These are phyloP conservation scores for Epichloe elymi DNA, from an alignment of 2,329 filamentous ascomycete genomes.

Conservation along the genomic window DNA sequence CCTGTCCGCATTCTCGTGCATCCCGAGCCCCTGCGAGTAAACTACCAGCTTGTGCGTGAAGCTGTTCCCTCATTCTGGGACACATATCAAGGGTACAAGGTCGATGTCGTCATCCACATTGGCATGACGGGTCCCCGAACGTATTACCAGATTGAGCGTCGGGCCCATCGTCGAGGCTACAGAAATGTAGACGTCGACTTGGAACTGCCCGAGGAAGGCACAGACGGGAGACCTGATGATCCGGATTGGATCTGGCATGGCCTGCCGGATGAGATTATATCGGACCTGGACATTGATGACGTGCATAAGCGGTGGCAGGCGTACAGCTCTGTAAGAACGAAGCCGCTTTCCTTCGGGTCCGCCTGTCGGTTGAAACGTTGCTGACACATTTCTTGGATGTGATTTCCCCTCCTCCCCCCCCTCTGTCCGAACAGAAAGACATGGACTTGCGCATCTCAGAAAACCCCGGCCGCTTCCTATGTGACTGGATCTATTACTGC, in stretches of 20 bases:
- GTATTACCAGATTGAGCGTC: conserved; percentile 57
- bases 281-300: conserved; percentile 43
- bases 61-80: conserved; percentile 52
- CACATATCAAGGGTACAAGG: conserved; percentile 21
- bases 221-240: conserved; percentile 30
- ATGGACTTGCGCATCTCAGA: conserved; percentile 46
- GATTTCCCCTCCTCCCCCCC: not conserved
- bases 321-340: conserved; percentile 31
- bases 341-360: not conserved
- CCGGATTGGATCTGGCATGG: conserved; percentile 40
- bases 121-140: conserved; percentile 59
- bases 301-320: conserved; percentile 42
- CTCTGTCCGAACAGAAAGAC: conserved; percentile 17
- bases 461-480: conserved; percentile 61
- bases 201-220: conserved; percentile 38
- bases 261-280: conserved; percentile 40
- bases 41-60: conserved; percentile 52
- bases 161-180: conserved; percentile 62
- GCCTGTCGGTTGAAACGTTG: no score
- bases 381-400: no score
- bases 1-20: conserved; percentile 52
- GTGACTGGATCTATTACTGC: conserved; percentile 67
- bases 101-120: conserved; percentile 63
- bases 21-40: conserved; percentile 54
- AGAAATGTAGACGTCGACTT: conserved; percentile 56